phyloP scores from a whole-genome alignment of 2,329 filamentous ascomycete species.

The Calonectria montana region DNA sequence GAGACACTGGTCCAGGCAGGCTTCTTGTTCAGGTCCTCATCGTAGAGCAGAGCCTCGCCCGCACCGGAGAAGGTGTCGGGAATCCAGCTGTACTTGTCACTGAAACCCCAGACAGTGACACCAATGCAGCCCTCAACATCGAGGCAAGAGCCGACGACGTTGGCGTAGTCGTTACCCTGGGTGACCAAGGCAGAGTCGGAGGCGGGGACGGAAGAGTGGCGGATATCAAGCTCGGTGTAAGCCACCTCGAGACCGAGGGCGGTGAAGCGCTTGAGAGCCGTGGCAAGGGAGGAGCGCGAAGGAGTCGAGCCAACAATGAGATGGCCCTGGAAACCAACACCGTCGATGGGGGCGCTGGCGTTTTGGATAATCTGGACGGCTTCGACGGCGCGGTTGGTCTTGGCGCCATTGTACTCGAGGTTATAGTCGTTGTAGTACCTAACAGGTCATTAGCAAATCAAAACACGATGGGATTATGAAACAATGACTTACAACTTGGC shows the following conservation, averaged over 20 bases:
- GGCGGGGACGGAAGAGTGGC: slow-evolving; percentile 59
- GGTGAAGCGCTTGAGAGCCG: slow-evolving; percentile 62
- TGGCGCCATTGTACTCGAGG: slow-evolving; percentile 64
- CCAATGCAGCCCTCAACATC: slow-evolving; percentile 55
- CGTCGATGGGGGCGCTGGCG: slow-evolving; percentile 68
- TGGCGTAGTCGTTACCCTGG: slow-evolving; percentile 61
- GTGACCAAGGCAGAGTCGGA: slow-evolving; percentile 51
- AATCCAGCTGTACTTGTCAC: slow-evolving; percentile 54
- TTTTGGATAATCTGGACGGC: slow-evolving; percentile 59
- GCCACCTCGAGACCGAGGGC: slow-evolving; percentile 66
- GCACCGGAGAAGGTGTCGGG: slow-evolving; percentile 52
- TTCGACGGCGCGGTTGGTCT: slow-evolving; percentile 56
- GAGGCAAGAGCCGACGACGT: slow-evolving; percentile 52
- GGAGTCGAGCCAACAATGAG: slow-evolving; percentile 67
- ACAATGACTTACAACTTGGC: slow-evolving; percentile 60
- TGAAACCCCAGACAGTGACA: slow-evolving; percentile 57
- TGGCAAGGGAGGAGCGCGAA: slow-evolving; percentile 54
- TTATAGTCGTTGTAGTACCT: slow-evolving; percentile 68
- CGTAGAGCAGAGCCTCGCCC: slow-evolving; percentile 55
- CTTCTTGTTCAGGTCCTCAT: slow-evolving; percentile 52
- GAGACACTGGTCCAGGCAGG: slow-evolving; percentile 53
- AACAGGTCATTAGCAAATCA: neutral
- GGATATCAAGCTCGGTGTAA: slow-evolving; percentile 72
- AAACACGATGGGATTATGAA: accelerated
- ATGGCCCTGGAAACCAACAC: slow-evolving; percentile 72